phyloP scores from a whole-genome alignment of 1,139 yeast genomes.

The Zhuliangozyma parablackwelliae region DNA sequence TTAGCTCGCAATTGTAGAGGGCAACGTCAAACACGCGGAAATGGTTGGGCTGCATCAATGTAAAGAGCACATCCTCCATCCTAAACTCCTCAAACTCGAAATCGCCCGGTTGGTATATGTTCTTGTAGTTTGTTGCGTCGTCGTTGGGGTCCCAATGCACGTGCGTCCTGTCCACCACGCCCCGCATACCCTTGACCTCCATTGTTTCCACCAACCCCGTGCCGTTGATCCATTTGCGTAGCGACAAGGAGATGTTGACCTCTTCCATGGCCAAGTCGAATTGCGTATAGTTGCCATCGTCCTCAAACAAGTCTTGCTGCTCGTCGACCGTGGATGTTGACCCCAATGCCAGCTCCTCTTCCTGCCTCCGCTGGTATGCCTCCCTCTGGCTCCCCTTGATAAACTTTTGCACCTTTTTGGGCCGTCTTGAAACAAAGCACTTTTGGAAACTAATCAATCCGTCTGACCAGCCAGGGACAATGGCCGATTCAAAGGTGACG shows the following conservation, averaged over 20 bases:
- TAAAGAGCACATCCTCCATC: slow-evolving; percentile 80
- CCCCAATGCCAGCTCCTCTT: slow-evolving; percentile 4
- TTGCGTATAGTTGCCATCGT: slow-evolving; percentile 94
- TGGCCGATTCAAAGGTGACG: slow-evolving; percentile 89
- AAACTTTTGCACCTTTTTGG: slow-evolving; percentile 50
- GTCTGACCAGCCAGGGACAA: slow-evolving; percentile 91
- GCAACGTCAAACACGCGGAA: slow-evolving; percentile 85
- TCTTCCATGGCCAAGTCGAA: slow-evolving; percentile 88
- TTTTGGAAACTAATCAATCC: slow-evolving; percentile 81
- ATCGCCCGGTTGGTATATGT: slow-evolving; percentile 77
- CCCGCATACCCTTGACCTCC: slow-evolving; percentile 80
- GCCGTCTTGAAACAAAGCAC: slow-evolving; percentile 84
- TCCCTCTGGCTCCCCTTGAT: slow-evolving; percentile 72
- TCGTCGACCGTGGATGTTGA: slow-evolving; percentile 38
- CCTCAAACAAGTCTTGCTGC: slow-evolving; percentile 35
- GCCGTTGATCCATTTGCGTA: slow-evolving; percentile 86
- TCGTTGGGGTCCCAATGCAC: slow-evolving; percentile 80
- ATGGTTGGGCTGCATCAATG: slow-evolving; percentile 73
- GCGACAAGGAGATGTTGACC: slow-evolving; percentile 73
- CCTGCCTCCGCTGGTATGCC: slow-evolving; percentile 49
- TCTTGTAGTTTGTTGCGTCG: slow-evolving; percentile 77
- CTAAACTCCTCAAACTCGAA: slow-evolving; percentile 82
- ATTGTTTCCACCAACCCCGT: slow-evolving; percentile 81
- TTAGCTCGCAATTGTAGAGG: slow-evolving; percentile 77
- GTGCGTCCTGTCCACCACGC: slow-evolving; percentile 86